Evolutionary conservation across 805 yeast species (phyloP), one percentile per base, ranked within the genome.

Genomic region (Starmerella sirachaensis): DNA sequence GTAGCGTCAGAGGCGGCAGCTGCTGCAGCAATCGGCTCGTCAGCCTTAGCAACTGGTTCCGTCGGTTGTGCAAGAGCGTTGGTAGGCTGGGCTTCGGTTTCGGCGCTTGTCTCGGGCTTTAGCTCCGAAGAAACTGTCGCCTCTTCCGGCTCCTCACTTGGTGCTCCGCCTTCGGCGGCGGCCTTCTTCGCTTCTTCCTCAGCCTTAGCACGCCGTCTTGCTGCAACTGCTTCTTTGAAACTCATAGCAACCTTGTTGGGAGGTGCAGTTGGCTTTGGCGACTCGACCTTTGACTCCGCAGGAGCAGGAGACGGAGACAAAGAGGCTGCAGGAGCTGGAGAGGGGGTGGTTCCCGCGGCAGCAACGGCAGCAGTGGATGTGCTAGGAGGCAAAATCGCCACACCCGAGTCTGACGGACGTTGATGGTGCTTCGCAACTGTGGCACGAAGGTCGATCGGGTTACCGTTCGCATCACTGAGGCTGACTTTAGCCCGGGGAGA

Each of bases 381-480:
- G n/a, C n/a, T n/a, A n/a, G n/a, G n/a, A n/a, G n/a, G n/a, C n/a
- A n/a, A n/a, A n/a, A n/a, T n/a, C 32, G 30, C 16, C 16, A 33
- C 12, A 2, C 22, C 18, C 12, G 36, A n/a, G 14, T 16, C 25
- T 26, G 31, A 12, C 5, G 20, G 18, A 9, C 10, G 33, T 6
- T 30, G 24, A 28, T 25, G 33, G 19, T 25, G 24, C 5, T 24
- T 11, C n/a, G 34, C 24, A 12, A 11, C 30, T 3, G 17, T 4
- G 14, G 34, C 18, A 5, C 20, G n/a, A 5, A 42, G 39, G 25
- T 43, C 36, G 33, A 40, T 19, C 19, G 35, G 35, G 18, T 43
- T 31, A 18, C 44, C 43, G n/a, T 18, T 31, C 21, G 46, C 43
- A 25, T 42, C 45, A 16, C 39, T 36, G 22, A 46, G 18, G n/a